Evolutionary conservation across 2,329 filamentous ascomycete genomes (phyloP), one percentile per base, ranked within the genome.

Genomic region (Cladosporium sp.): DNA sequence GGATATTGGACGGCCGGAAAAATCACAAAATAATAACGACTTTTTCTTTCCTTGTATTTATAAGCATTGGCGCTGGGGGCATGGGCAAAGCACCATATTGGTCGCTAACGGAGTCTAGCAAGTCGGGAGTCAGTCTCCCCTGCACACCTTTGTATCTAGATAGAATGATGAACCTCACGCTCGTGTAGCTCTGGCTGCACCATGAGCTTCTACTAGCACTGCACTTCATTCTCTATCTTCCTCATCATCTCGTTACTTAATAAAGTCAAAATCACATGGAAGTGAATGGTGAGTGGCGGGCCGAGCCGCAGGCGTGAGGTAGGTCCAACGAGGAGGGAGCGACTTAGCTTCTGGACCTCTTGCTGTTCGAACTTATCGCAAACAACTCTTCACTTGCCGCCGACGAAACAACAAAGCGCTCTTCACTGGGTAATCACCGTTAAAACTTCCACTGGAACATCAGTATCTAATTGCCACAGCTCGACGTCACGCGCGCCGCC

Each of bases 401-500:
- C 32, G 32, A 35, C 32, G 15, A 35, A 7, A 35, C n/a, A 15
- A 5, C 30, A n/a, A 32, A 15, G 15, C 32, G 32, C 15, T 35
- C 25, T 33, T 22, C 27, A 48, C 36, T 15, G 11, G 45, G 45
- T 48, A 48, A 48, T 3, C 36, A 39, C 18, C 36, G 33, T 18
- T 20, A 11, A 2, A 33, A 40, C 18, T 36, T 33, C n/a, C 12
- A n/a, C 36, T 48, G 36, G 43, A n/a, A 27, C 18, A 39, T 33
- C 45, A 48, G 25, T 40, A 33, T 48, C 45, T 48, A 40, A 48
- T 40, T 4, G 7, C 19, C 15, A 39, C 36, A 48, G 45, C 36
- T 48, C 38, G 35, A 40, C 45, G 36, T 40, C 45, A 39, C 36
- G 45, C 45, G 45, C 45, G 45, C 38, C 36, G n/a, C 36, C 45